Percentiles rank a stretch among this genome's conserved stretches.
These are phyloP conservation scores for Cucurbita ficifolia DNA, from an alignment of 306 rosid species.

Conservation along the genomic window DNA sequence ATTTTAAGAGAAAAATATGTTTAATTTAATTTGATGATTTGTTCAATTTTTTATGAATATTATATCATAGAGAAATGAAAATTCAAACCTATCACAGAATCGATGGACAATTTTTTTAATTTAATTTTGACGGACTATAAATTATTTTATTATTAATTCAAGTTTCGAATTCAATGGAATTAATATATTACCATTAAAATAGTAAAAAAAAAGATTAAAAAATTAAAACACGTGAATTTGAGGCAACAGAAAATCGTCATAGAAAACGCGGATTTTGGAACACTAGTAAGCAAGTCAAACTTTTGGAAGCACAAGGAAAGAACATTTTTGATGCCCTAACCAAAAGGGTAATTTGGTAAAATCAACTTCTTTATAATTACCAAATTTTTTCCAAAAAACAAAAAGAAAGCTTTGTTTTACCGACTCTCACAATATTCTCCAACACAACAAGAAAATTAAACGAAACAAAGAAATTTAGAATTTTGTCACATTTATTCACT, in stretches of 20 bases:
- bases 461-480: not conserved
- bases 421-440: not conserved
- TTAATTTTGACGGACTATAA: no score
- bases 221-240: not conserved
- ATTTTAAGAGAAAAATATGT: no score
- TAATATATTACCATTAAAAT: no score
- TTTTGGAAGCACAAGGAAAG: not conserved
- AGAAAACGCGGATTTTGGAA: not conserved
- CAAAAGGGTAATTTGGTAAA: not conserved
- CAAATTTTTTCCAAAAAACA: not conserved
- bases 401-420: not conserved
- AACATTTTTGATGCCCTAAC: not conserved
- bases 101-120: no score
- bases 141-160: no score
- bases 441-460: not conserved
- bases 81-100: no score
- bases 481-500: not conserved
- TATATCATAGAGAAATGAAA: no score
- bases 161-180: no score
- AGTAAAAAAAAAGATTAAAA: not conserved
- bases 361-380: not conserved
- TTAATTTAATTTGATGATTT: no score
- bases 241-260: not conserved
- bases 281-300: not conserved
- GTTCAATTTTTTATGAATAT: no score